Percentiles rank a stretch among this genome's conserved stretches.
phyloP scores from a whole-genome alignment of 2,329 filamentous ascomycete genomes.

The Xylaria sp. region DNA sequence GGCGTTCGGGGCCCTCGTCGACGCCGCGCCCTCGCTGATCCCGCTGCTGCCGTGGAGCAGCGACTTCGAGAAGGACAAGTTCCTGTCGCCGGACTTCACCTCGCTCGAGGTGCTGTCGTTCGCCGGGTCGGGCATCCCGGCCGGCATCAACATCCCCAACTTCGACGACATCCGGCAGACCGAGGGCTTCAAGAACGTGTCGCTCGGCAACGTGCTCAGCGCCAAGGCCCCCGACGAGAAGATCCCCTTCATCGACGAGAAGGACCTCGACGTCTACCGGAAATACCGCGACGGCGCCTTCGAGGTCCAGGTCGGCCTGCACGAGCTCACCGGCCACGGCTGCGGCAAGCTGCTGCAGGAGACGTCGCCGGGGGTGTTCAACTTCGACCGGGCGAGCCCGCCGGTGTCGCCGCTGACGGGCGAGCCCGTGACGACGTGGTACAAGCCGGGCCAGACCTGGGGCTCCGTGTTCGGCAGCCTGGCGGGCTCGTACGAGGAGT shows the following conservation, averaged over 20 bases:
- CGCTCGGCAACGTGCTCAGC: slow-evolving; percentile 87
- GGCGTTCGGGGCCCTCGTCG: slow-evolving; percentile 84
- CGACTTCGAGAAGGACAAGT: slow-evolving; percentile 95
- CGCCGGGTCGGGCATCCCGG: slow-evolving; percentile 67
- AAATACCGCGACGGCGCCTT: slow-evolving; percentile 86
- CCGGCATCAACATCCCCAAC: slow-evolving; percentile 64
- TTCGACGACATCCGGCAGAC: slow-evolving; percentile 64
- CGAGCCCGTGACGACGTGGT: slow-evolving; percentile 82
- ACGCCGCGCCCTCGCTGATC: slow-evolving; percentile 79
- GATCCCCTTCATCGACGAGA: slow-evolving; percentile 83
- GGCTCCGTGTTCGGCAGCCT: slow-evolving; percentile 87
- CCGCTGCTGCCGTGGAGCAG: slow-evolving; percentile 85
- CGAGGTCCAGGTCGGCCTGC: slow-evolving; percentile 93
- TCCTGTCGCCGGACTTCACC: slow-evolving; percentile 93
- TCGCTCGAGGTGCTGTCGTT: slow-evolving; percentile 91
- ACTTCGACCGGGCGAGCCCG: slow-evolving; percentile 83
- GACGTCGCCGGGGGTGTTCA: slow-evolving; percentile 77
- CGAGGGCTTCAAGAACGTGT: slow-evolving; percentile 91
- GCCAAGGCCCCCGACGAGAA: slow-evolving; percentile 92
- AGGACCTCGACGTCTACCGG: slow-evolving; percentile 77
- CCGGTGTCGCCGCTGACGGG: slow-evolving; percentile 79
- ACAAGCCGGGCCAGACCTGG: slow-evolving; percentile 96
- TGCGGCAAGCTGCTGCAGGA: slow-evolving; percentile 94
- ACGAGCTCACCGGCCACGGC: slow-evolving; percentile 85
- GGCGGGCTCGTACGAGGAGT: slow-evolving; percentile 91